These are phyloP conservation scores for Candida coleopterorum DNA, from an alignment of 805 yeast genomes.

Conservation along the genomic window DNA sequence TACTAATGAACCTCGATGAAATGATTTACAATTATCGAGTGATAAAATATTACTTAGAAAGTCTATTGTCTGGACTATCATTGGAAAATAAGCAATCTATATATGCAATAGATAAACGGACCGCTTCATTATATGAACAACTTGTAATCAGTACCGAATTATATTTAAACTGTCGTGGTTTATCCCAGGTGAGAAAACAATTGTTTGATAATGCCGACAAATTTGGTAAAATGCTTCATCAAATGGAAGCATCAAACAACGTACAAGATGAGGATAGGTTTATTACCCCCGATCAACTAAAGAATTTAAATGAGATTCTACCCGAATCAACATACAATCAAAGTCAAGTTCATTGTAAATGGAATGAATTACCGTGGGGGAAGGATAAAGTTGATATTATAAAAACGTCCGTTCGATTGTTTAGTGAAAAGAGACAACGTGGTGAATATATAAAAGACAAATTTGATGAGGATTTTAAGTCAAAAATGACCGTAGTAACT, in stretches of 20 bases:
- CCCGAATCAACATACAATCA: not conserved
- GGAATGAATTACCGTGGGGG: conserved; percentile 12
- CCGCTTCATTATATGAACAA: not conserved
- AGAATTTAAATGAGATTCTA: not conserved
- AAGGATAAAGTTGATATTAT: conserved; percentile 13
- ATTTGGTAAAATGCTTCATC: conserved; percentile 16
- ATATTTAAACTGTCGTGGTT: conserved; percentile 9
- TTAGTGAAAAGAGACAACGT: conserved; percentile 8
- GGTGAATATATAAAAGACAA: conserved; percentile 10
- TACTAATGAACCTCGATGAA: conserved; percentile 22
- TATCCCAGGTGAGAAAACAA: conserved; percentile 25
- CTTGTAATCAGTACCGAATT: not conserved
- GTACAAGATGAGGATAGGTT: not conserved
- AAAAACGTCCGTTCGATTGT: conserved; percentile 1
- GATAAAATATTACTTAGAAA: conserved; percentile 20
- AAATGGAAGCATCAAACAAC: not conserved
- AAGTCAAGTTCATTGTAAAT: not conserved
- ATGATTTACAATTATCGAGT: conserved; percentile 21
- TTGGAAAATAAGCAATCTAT: not conserved
- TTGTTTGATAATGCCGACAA: conserved; percentile 26
- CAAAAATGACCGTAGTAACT: conserved; percentile 9
- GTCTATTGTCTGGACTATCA: conserved; percentile 10
- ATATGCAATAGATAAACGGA: not conserved
- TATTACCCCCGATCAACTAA: not conserved
- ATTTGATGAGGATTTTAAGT: conserved; percentile 10